These are phyloP conservation scores for Macaranga tanarius DNA, from an alignment of 441 rosid species.

Conservation along the genomic window DNA sequence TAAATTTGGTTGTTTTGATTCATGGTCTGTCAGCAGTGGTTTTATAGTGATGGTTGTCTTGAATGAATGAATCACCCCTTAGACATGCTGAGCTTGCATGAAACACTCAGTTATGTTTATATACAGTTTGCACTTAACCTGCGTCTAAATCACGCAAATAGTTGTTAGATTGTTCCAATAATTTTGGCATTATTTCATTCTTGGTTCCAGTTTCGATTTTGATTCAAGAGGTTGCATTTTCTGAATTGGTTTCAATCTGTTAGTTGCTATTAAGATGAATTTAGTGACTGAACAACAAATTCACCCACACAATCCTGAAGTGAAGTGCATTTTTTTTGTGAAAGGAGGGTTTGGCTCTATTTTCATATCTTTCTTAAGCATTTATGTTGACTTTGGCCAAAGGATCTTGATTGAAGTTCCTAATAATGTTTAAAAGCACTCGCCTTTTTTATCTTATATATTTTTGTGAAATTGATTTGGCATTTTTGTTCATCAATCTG, in stretches of 20 bases:
- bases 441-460: neutral
- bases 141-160: neutral
- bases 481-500: conserved; percentile 1
- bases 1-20: neutral
- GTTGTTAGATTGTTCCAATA: neutral
- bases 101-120: neutral
- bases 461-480: conserved; percentile 4
- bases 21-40: neutral
- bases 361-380: neutral
- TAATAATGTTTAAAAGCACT: neutral
- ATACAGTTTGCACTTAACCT: neutral
- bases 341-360: neutral
- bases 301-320: neutral
- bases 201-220: neutral
- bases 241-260: neutral
- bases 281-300: neutral
- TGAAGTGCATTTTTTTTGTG: neutral
- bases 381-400: neutral
- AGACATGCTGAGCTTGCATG: neutral
- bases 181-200: neutral
- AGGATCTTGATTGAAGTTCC: neutral
- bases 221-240: neutral
- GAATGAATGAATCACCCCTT: neutral
- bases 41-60: neutral
- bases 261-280: neutral